A percentile compares a stretch with the other conserved stretches of the same genome.
Conservation (phyloP, 371 early-diverging fungal species). For the Apophysomyces elegans region DNA sequence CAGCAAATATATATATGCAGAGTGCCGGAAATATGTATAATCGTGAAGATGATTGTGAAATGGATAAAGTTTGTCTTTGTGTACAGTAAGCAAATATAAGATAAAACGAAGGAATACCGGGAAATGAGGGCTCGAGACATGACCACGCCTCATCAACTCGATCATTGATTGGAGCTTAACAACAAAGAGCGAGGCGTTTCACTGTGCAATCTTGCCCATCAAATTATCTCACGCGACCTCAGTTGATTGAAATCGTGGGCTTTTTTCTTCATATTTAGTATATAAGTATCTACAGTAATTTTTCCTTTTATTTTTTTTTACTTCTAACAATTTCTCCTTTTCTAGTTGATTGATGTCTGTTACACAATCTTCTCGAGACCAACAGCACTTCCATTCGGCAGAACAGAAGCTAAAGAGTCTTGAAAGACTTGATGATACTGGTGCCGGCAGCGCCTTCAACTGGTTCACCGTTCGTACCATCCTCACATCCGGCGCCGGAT, state of each 20-base stretch:
- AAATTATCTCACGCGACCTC: not conserved
- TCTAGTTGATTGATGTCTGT: slow-evolving; percentile 14
- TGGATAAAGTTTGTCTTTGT: not conserved
- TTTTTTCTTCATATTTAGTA: not conserved
- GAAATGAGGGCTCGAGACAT: not conserved
- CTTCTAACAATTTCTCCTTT: not conserved
- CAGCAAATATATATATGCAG: not conserved
- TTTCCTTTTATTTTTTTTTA: slow-evolving; percentile 14
- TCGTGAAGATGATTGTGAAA: not conserved
- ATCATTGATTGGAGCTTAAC: not conserved
- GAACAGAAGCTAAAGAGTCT: slow-evolving; percentile 41
- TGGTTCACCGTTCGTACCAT: slow-evolving; percentile 87
- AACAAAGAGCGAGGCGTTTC: not conserved
- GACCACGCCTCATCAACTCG: slow-evolving; percentile 3
- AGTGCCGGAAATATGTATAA: not conserved
- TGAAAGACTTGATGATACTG: slow-evolving; percentile 37
- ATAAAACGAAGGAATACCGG: no score
- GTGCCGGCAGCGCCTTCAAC: slow-evolving; percentile 45
- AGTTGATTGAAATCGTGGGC: slow-evolving; percentile 1
- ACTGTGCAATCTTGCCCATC: no score
- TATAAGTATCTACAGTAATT: not conserved
- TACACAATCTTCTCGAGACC: slow-evolving; percentile 18
- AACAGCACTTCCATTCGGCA: slow-evolving; percentile 33
- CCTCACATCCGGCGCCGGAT: slow-evolving; percentile 85
- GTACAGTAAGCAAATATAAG: no score